phyloP scores from a whole-genome alignment of 768 basidiomycete genomes.

The Tricholoma terreum region DNA sequence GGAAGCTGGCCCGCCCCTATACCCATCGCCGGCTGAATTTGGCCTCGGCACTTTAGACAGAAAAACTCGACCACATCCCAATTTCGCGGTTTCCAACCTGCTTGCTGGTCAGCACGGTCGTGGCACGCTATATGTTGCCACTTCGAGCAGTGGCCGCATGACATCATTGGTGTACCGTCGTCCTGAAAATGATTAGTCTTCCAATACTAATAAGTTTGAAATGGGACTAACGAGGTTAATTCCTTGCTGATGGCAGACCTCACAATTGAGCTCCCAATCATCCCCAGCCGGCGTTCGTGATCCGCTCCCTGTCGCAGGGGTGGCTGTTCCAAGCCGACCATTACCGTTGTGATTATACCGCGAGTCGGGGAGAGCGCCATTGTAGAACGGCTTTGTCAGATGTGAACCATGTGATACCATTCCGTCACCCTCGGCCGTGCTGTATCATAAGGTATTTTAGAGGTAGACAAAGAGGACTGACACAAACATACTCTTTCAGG shows the following conservation, averaged over 20 bases:
- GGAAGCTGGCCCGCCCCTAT: not conserved
- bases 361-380: not conserved
- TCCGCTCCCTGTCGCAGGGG: constrained; percentile 23
- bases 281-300: constrained; percentile 55
- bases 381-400: constrained; percentile 6
- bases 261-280: constrained; percentile 87
- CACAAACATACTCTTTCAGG: constrained; percentile 11
- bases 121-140: constrained; percentile 94
- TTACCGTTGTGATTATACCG: constrained; percentile 3
- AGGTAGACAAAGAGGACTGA: not conserved
- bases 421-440: constrained; percentile 3
- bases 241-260: constrained; percentile 73
- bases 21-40: not conserved
- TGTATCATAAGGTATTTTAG: not conserved
- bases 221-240: constrained; percentile 40
- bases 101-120: constrained; percentile 61
- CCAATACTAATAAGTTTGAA: not conserved
- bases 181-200: constrained; percentile 47
- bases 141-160: constrained; percentile 74
- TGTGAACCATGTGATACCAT: not conserved
- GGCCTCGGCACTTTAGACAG: constrained; percentile 55
- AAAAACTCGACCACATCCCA: constrained; percentile 87
- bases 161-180: constrained; percentile 75
- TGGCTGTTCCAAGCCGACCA: not conserved
- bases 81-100: constrained; percentile 66